A percentile compares a stretch with the other conserved stretches of the same genome.
These are phyloP conservation scores for Aspergillus indologenus DNA, from an alignment of 495 filamentous ascomycete genomes.

Conservation along the genomic window DNA sequence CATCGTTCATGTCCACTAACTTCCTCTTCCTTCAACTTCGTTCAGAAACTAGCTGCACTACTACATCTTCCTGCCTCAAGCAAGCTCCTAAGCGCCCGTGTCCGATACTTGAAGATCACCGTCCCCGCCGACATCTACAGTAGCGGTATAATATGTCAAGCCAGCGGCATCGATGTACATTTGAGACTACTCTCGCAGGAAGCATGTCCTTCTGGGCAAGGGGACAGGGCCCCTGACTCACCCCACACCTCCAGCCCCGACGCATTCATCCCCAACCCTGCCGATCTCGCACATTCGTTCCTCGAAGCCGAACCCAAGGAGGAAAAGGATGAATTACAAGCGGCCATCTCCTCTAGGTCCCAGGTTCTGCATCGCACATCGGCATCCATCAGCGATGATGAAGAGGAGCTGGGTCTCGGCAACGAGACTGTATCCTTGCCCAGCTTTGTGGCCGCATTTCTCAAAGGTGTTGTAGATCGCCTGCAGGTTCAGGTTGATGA, in stretches of 20 bases:
- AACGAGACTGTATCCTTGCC: constrained; percentile 74
- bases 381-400: constrained; percentile 52
- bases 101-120: constrained; percentile 68
- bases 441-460: constrained; percentile 73
- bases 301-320: constrained; percentile 73
- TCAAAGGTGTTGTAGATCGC: constrained; percentile 80
- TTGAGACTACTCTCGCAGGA: constrained; percentile 42
- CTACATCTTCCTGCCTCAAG: constrained; percentile 68
- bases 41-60: constrained; percentile 70
- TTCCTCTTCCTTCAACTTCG: constrained; percentile 13
- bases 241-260: constrained; percentile 33
- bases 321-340: constrained; percentile 72
- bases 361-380: constrained; percentile 45
- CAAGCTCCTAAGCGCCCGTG: constrained; percentile 64
- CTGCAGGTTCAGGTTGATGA: constrained; percentile 69
- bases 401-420: constrained; percentile 63
- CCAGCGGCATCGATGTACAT: constrained; percentile 71
- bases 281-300: constrained; percentile 84
- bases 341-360: constrained; percentile 67
- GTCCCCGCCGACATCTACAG: constrained; percentile 79
- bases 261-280: constrained; percentile 62
- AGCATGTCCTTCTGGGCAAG: constrained; percentile 11
- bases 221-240: constrained; percentile 11
- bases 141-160: constrained; percentile 72
- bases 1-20: constrained; percentile 9